Conservation (phyloP, 176 grass and related monocot species). For the Oryza meridionalis region DNA sequence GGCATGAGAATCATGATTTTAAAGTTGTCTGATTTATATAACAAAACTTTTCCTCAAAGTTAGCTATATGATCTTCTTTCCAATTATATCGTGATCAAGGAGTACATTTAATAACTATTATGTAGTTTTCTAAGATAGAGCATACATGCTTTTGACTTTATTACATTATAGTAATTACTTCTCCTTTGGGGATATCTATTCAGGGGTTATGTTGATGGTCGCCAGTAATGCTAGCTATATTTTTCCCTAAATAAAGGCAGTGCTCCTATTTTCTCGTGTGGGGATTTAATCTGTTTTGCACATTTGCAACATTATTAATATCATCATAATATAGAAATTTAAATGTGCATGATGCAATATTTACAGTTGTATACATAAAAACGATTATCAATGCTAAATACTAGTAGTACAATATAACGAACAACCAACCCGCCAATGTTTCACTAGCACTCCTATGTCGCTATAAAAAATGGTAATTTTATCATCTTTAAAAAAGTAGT, state of each 20-base stretch:
- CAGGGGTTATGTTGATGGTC: neutral
- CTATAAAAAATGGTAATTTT: no score
- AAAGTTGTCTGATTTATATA: neutral
- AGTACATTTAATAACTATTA: neutral
- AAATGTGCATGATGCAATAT: neutral
- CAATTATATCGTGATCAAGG: neutral
- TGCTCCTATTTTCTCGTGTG: neutral
- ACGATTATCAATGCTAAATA: neutral
- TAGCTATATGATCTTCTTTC: neutral
- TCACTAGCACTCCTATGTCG: no score
- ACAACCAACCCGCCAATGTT: no score
- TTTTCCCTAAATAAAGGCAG: neutral
- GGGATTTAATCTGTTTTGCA: neutral
- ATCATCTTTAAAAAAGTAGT: no score
- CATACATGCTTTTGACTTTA: neutral
- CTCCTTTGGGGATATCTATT: neutral
- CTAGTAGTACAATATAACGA: no score
- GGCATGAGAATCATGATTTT: neutral
- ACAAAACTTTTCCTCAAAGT: slow-evolving; percentile 3
- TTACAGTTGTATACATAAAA: neutral
- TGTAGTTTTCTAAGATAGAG: neutral
- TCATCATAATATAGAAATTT: no score
- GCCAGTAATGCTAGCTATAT: neutral
- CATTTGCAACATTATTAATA: no score
- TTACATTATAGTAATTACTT: neutral